Base-by-base conservation (phyloP, 257 asterid species). In the Solanum megistacrolobum region DNA sequence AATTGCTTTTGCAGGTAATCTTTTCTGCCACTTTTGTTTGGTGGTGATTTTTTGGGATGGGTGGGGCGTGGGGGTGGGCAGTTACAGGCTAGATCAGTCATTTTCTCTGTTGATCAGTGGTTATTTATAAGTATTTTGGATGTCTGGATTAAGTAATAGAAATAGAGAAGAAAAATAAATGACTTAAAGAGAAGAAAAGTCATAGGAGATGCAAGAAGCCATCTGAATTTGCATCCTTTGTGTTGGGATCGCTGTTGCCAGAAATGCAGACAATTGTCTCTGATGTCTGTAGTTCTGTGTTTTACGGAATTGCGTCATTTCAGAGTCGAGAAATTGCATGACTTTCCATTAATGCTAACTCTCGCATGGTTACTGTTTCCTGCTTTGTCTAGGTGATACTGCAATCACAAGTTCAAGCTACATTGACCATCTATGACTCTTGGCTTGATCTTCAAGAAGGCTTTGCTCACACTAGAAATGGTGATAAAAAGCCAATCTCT, bases 371-470 rank as follows among this genome's bases (percentile, higher is more conserved):
- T 27, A 39, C 36, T 84, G 60, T 84, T 31, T 83, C 83, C 83
- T 88, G 86, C 31, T 58, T 73, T 88, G 29, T 55, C 21, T 69
- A 97, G 99, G 98, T 94, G 88, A 95, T 94, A 90, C 93, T 97
- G 88, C 98, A 96, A 90, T 96, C 99, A 79, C 99, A 96, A 89
- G 99, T 97, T 52, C 96, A 95, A 92, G 98, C 99, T 87, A 95
- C 96, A 41, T 90, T 97, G 86, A 90, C 93, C 62, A 89, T 97
- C 91, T 87, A 92, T 88, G 98, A 96, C 91, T 96, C 99, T 90
- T 93, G 96, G 96, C 92, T 97, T 90, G 99, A 96, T 89, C 99
- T 97, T 87, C 99, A 97, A 93, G 96, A 92, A 89, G 98, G 98
- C 78, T 97, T 96, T 93, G 89, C 93, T 83, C 98, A 96, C 94